Evolutionary conservation across 345 rosid genomes (phyloP), one percentile per base, ranked within the genome.

Genomic region (Populus euphratica): DNA sequence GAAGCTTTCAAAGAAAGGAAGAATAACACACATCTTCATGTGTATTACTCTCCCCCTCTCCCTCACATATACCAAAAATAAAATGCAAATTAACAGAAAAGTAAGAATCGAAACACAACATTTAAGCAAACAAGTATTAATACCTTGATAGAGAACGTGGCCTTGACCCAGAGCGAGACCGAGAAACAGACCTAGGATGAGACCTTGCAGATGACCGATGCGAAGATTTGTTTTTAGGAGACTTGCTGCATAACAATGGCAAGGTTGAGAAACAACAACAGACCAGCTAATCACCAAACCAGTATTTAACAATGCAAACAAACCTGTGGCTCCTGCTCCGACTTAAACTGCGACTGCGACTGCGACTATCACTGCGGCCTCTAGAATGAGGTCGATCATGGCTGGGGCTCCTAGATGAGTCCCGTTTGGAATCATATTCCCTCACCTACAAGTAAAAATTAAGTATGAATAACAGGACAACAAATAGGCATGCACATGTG

Each of bases 91-190:
- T 20, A 18, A 54, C 5, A 36, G 9, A 4, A 73, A 9, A 23
- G 64, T 10, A 59, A 23, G 14, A 59, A n/a, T 23, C 27, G 9
- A 23, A 23, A 72, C 36, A 11, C 3, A 20, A 47, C 41, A 72
- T 43, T 63, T 44, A 38, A 39, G 17, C 20, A 70, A 33, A 77
- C 59, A 59, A 77, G 27, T n/a, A 83, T 81, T 63, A 80, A 73
- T 86, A 93, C 98, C 97, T 88, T 79, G 95, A 83, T 50, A 85
- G 84, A 82, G 94, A 87, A 8, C 81, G 92, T 54, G 91, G 84
- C 87, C 86, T 88, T 54, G 96, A 91, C 66, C 82, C 89, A 73
- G 97, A 91, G 39, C 77, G 92, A 67, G 95, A 89, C 47, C 70
- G 90, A 81, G 89, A 86, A 76, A 83, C 86, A 79, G 97, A 91